A percentile compares a stretch with the other conserved stretches of the same genome.
Conservation (phyloP, 345 rosid genomes). For the Camelina laxa region DNA sequence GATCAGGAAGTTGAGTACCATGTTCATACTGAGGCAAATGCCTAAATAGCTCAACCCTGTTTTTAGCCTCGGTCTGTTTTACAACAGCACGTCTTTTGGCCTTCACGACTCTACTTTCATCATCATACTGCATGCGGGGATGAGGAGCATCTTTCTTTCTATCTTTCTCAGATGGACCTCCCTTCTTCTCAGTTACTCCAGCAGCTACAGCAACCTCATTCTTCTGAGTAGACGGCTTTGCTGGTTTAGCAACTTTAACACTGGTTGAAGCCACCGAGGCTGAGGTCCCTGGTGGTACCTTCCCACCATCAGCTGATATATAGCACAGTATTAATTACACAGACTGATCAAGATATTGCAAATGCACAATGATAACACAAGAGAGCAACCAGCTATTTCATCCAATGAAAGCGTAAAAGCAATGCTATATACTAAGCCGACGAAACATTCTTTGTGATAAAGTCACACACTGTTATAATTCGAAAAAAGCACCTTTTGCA, state of each 20-base stretch:
- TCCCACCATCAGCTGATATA: conserved; percentile 62
- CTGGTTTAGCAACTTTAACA: conserved; percentile 58
- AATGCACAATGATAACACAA: neutral
- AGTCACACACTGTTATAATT: neutral
- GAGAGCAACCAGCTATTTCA: neutral
- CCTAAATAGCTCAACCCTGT: conserved; percentile 91
- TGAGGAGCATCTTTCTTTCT: conserved; percentile 95
- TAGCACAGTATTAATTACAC: conserved; percentile 5
- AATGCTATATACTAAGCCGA: neutral
- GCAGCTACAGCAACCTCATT: conserved; percentile 53
- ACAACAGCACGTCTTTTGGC: conserved; percentile 91
- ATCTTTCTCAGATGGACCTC: conserved; percentile 72
- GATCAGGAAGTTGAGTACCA: conserved; percentile 89
- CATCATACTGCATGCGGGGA: conserved; percentile 97
- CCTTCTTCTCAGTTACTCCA: conserved; percentile 76
- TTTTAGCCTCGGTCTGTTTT: conserved; percentile 85
- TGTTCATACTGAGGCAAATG: conserved; percentile 98
- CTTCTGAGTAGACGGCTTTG: conserved; percentile 66
- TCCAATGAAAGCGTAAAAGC: neutral
- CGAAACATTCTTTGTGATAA: neutral
- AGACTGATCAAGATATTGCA: neutral
- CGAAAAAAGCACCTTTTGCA: conserved; percentile 64
- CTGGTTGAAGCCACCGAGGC: conserved; percentile 45
- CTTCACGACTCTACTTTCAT: conserved; percentile 84
- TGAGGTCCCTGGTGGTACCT: conserved; percentile 46